These are phyloP conservation scores for Pleurotus sapidus DNA, from an alignment of 768 basidiomycete species.

Conservation along the genomic window DNA sequence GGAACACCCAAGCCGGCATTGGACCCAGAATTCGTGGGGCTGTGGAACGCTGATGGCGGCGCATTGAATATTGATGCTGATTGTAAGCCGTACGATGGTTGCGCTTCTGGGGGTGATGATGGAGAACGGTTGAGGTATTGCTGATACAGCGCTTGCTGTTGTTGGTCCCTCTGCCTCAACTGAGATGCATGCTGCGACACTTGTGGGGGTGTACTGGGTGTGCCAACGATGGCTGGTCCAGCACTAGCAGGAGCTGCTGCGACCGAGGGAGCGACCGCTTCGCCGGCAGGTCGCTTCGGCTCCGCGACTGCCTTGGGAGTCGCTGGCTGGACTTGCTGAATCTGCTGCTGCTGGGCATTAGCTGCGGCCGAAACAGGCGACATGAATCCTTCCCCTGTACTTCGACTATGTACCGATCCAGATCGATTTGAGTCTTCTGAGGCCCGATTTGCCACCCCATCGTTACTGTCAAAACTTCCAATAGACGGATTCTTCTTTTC, in stretches of 20 bases:
- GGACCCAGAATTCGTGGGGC: constrained; percentile 38
- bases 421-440: constrained; percentile 69
- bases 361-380: constrained; percentile 54
- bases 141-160: constrained; percentile 84
- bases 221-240: constrained; percentile 27
- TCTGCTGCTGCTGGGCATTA: constrained; percentile 51
- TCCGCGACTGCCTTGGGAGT: constrained; percentile 20
- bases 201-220: constrained; percentile 28
- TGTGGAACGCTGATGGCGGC: constrained; percentile 28
- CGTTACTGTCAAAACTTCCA: constrained; percentile 51
- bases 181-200: constrained; percentile 69
- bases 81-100: constrained; percentile 73
- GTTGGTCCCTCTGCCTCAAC: constrained; percentile 83
- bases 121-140: constrained; percentile 89
- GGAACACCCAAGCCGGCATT: constrained; percentile 50
- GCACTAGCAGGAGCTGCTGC: constrained; percentile 12
- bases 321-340: constrained; percentile 20
- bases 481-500: constrained; percentile 58
- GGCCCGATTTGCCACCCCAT: constrained; percentile 29
- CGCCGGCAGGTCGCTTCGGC: constrained; percentile 20
- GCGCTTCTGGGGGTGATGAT: constrained; percentile 70
- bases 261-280: constrained; percentile 22
- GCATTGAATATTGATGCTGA: constrained; percentile 69
- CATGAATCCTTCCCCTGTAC: constrained; percentile 28
- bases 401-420: constrained; percentile 35